phyloP scores from a whole-genome alignment of 441 rosid genomes.

The Corymbia calophylla region DNA sequence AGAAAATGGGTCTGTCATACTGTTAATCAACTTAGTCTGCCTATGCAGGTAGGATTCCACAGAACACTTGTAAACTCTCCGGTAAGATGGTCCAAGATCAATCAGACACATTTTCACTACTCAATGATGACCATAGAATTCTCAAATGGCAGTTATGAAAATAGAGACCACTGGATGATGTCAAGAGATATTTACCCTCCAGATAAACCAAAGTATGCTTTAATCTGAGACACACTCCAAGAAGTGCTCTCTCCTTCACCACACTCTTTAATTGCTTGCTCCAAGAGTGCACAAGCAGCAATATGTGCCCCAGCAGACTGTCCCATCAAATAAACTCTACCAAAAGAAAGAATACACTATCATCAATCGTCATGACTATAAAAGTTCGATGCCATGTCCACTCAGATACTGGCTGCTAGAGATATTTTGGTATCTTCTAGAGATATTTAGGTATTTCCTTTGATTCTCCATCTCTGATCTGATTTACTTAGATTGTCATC shows the following conservation, averaged over 20 bases:
- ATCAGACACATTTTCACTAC: background rate
- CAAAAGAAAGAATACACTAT: background rate
- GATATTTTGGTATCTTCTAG: too few relatives aligned
- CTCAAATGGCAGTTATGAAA: background rate
- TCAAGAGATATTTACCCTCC: slow-evolving; percentile 61
- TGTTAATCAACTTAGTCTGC: background rate
- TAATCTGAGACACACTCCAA: slow-evolving; percentile 83
- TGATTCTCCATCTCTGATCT: too few relatives aligned
- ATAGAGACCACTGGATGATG: background rate
- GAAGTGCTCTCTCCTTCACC: slow-evolving; percentile 62
- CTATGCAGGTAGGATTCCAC: background rate
- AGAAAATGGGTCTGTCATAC: background rate
- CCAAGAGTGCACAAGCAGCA: slow-evolving; percentile 78
- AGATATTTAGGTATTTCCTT: too few relatives aligned
- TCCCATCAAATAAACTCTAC: slow-evolving; percentile 89
- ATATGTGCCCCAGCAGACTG: slow-evolving; percentile 99
- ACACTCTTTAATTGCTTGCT: slow-evolving; percentile 85
- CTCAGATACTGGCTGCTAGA: background rate
- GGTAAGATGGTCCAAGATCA: background rate
- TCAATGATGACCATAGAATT: background rate
- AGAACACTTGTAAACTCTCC: background rate
- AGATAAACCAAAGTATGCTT: slow-evolving; percentile 84
- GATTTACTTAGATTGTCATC: too few relatives aligned
- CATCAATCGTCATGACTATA: background rate
- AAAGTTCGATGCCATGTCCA: slow-evolving; percentile 1